Evolutionary conservation across 2,329 filamentous ascomycete species (phyloP).

Genomic region (Exophiala sideris): DNA sequence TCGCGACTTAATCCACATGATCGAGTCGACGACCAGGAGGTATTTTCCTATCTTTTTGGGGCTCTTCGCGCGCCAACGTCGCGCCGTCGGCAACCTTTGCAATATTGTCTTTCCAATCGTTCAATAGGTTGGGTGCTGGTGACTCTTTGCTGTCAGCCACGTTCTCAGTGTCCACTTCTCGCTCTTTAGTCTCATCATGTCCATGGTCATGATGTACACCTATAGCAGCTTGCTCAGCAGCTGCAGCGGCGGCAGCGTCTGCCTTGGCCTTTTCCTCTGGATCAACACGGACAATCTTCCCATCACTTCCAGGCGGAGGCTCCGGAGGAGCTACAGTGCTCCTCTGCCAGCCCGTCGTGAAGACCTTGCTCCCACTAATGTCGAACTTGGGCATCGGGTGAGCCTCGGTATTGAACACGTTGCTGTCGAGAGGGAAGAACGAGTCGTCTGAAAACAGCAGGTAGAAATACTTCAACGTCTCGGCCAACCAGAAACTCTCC

Average conservation of each 20-base stretch:
- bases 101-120: constrained; percentile 1
- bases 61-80: too few species aligned
- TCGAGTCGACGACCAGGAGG: too few species aligned
- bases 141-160: constrained; percentile 8
- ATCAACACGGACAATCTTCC: constrained; percentile 12
- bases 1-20: too few species aligned
- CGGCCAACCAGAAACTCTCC: constrained; percentile 98
- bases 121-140: background rate
- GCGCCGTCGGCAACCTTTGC: too few species aligned
- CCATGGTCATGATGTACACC: constrained; percentile 3
- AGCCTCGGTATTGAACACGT: constrained; percentile 95
- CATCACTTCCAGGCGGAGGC: constrained; percentile 3
- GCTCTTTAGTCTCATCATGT: background rate
- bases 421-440: constrained; percentile 59
- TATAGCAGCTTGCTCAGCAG: background rate
- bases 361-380: constrained; percentile 61
- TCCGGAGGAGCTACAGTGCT: constrained; percentile 1
- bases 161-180: constrained; percentile 1
- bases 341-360: constrained; percentile 72
- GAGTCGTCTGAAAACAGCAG: constrained; percentile 74
- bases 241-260: background rate
- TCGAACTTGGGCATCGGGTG: constrained; percentile 87
- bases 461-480: constrained; percentile 97
- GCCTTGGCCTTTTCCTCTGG: constrained; percentile 7
- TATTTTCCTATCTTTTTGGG: too few species aligned